Base-by-base conservation (phyloP, 78 protist genomes). In the Anaeramoeba ignava region DNA sequence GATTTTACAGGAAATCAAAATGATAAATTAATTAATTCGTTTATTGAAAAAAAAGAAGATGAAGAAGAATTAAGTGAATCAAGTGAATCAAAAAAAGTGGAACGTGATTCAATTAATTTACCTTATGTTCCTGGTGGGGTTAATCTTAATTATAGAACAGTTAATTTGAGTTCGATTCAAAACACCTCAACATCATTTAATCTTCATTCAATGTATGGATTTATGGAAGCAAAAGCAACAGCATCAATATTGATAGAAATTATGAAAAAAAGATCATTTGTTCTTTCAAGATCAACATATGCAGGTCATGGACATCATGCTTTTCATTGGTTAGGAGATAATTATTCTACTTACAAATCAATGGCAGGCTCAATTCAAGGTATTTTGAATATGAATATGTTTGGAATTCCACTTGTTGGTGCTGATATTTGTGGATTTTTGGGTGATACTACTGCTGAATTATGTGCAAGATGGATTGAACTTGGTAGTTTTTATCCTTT, bases 351-450 rank as follows among this genome's bases (percentile, higher is more conserved):
- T 23, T 80, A 17, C 39, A 17, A 80, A 37, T 34, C 36, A 12
- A 80, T 80, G 82, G 17, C 8, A 17, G 82, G 17, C 39, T 80
- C 82, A 8, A 80, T 80, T 37, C 39, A 8, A 37, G 36, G 78
- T 23, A 80, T 80, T 37, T 38, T 80, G 17, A 80, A 80, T 37
- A 80, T 80, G 82, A 17, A 17, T 23, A 8, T 80, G 39, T 80
- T 38, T 37, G 82, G 82, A 23, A 17, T 80, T 37, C 17, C 36
- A 17, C 8, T 80, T 8, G 82, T 80, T 23, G 82, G 82, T 27
- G 82, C 82, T 23, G 82, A 80, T 37, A 80, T 80, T 17, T 80
- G 82, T 37, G 82, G 82, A 17, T 80, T 80, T 17, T 12, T 27
- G 78, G 17, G 17, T 23, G 82, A 80, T 17, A 80, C 82, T 17